These are phyloP conservation scores for Yamadazyma dushanensis DNA, from an alignment of 1,139 yeast species.

Conservation along the genomic window DNA sequence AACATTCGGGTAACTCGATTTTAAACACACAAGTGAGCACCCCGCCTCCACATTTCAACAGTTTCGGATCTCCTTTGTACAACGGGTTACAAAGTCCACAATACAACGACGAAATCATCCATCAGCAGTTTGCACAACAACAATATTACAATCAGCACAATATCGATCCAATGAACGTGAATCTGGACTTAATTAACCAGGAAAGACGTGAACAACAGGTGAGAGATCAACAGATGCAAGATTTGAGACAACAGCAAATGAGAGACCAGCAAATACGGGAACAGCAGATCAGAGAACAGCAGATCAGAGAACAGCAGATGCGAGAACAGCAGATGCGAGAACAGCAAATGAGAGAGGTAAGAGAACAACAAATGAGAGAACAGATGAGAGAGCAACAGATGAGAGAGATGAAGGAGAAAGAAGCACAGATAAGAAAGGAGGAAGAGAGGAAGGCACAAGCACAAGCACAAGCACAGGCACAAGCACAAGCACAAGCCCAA, in stretches of 20 bases:
- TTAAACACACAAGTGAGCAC: constrained; percentile 2
- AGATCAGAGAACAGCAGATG: constrained; percentile 4
- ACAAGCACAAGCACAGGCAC: constrained; percentile 12
- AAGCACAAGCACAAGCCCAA: constrained; percentile 18
- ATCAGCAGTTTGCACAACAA: constrained; percentile 20
- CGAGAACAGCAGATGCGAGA: constrained; percentile 12
- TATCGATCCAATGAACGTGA: constrained; percentile 2
- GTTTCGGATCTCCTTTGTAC: constrained; percentile 1
- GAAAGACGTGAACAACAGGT: constrained; percentile 10
- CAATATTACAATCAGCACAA: constrained; percentile 10
- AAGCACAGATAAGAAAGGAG: constrained; percentile 8
- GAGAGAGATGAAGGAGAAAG: constrained; percentile 11
- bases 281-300: constrained; percentile 4
- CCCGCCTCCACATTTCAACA: constrained; percentile 19
- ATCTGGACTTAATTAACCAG: constrained; percentile 4
- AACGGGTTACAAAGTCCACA: constrained; percentile 15
- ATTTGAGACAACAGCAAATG: constrained; percentile 2
- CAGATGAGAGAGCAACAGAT: constrained; percentile 13
- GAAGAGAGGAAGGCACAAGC: not conserved
- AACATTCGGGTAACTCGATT: constrained; percentile 11
- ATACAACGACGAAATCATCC: constrained; percentile 19
- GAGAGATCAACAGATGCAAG: constrained; percentile 8
- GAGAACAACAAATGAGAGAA: constrained; percentile 8
- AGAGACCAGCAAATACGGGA: constrained; percentile 10
- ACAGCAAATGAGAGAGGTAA: constrained; percentile 13